Base-by-base conservation (phyloP, 2,329 filamentous ascomycete genomes). In the Aspergillus brasiliensis region DNA sequence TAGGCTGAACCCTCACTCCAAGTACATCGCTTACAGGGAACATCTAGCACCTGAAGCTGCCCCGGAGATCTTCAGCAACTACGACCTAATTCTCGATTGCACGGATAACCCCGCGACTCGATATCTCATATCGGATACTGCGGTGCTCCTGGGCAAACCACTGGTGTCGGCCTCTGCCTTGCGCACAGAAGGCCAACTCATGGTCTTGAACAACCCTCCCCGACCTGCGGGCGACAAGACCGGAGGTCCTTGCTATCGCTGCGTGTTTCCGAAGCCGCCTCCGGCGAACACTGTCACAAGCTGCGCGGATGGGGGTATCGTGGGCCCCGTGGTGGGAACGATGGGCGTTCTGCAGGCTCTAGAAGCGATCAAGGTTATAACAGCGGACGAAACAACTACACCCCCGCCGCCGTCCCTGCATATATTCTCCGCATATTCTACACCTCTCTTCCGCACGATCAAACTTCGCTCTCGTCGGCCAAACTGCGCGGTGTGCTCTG, bases 321-420 rank as follows among this genome's bases (percentile, higher is more conserved):
- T 99, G 1, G 95, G 95, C 0, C 93, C 95, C 0, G 92, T 97
- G 0, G 95, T 99, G 0, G 95, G 95, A 0, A 84, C 88, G 0
- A 97, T 99, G 91, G 95, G 95, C 7, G 88, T 97, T 0, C 78
- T 98, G 58, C 95, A 98, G 78, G 94, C 95, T 0, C 80, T 96
- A 1, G 92, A 98, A 77, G 88, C 91, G 0, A 88, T 98, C 69
- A 95, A 96, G 73, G 75, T 97, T n/a, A 82, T 97, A 15, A 83
- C 86, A 0, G 69, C 79, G 23, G 66, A 65, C 15, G 47, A 68
- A 34, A 27, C 38, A 58, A 56, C 71, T 58, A 59, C 60, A 19
- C 57, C 58, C 13, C 47, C 69, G 38, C 64, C 72, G 5, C 75
- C 77, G 5, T 71, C 75, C 5, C 64, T 80, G 7, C 74, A 77